Percentiles rank a stretch among this genome's conserved stretches.
These are phyloP conservation scores for Arabidopsis suecica DNA, from an alignment of 345 rosid genomes.

Conservation along the genomic window DNA sequence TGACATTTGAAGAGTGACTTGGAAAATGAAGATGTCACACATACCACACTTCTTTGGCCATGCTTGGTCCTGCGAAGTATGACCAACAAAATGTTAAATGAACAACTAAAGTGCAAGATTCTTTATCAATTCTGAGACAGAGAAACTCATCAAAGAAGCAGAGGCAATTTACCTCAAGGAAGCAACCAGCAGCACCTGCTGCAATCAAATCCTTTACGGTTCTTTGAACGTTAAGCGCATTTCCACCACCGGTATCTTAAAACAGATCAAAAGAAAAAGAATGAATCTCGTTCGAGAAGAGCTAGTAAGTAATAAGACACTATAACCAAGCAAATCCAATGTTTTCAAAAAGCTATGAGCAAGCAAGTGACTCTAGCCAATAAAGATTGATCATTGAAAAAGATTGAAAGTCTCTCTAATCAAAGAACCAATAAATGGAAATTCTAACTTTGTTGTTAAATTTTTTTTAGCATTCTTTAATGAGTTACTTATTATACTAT, in stretches of 20 bases:
- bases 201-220: conserved; percentile 60
- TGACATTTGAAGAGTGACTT: background rate
- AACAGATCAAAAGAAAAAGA: background rate
- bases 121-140: background rate
- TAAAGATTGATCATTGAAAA: too few relatives aligned
- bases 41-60: conserved; percentile 64
- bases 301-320: background rate
- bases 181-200: conserved; percentile 67
- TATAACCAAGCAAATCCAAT: background rate
- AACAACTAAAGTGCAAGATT: background rate
- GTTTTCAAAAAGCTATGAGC: background rate
- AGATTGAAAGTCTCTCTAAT: background rate
- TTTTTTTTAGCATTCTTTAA: background rate
- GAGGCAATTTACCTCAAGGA: conserved; percentile 56
- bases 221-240: conserved; percentile 63
- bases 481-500: background rate
- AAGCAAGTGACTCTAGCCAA: background rate
- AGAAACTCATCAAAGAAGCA: background rate
- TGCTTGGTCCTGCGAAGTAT: conserved; percentile 53
- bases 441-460: background rate
- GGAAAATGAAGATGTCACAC: conserved; percentile 5
- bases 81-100: background rate
- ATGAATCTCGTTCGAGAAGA: background rate
- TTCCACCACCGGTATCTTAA: conserved; percentile 61
- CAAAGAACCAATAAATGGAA: background rate